Evolutionary conservation across 1,284 basidiomycete species (phyloP).

Genomic region (Chondrostereum purpureum): DNA sequence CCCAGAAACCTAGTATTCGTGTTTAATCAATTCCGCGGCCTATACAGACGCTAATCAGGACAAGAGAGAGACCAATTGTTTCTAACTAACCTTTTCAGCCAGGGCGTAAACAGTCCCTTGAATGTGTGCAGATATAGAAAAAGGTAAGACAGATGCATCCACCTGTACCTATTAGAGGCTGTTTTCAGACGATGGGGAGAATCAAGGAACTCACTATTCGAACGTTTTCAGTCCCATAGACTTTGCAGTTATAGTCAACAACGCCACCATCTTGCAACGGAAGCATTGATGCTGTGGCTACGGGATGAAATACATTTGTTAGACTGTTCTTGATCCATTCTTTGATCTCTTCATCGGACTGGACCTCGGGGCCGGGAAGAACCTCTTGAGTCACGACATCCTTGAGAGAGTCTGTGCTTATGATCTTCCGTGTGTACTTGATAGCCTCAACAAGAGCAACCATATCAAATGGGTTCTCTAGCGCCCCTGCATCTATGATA

Average conservation of each 20-base stretch:
- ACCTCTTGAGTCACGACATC: conserved; percentile 17
- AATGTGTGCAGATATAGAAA: background rate
- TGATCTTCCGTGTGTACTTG: conserved; percentile 25
- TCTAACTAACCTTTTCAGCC: background rate
- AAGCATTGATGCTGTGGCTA: conserved; percentile 49
- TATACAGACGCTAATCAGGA: conserved; percentile 3
- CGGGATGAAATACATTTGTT: conserved; percentile 17
- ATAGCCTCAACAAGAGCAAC: conserved; percentile 27
- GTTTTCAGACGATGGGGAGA: too few species aligned
- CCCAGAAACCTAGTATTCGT: too few species aligned
- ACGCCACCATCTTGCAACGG: conserved; percentile 46
- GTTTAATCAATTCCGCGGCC: conserved; percentile 12
- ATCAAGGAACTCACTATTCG: conserved; percentile 5
- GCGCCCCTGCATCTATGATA: conserved; percentile 29
- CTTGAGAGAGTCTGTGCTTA: conserved; percentile 17
- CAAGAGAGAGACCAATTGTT: background rate
- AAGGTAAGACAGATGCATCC: background rate
- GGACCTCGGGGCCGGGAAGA: conserved; percentile 9
- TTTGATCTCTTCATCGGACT: conserved; percentile 15
- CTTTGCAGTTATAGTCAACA: conserved; percentile 40
- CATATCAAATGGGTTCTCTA: conserved; percentile 22
- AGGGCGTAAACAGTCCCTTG: background rate
- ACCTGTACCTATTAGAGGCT: too few species aligned
- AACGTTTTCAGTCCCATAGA: conserved; percentile 18
- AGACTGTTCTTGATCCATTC: conserved; percentile 6